Conservation (phyloP, 306 rosid species). For the Quercus alba region DNA sequence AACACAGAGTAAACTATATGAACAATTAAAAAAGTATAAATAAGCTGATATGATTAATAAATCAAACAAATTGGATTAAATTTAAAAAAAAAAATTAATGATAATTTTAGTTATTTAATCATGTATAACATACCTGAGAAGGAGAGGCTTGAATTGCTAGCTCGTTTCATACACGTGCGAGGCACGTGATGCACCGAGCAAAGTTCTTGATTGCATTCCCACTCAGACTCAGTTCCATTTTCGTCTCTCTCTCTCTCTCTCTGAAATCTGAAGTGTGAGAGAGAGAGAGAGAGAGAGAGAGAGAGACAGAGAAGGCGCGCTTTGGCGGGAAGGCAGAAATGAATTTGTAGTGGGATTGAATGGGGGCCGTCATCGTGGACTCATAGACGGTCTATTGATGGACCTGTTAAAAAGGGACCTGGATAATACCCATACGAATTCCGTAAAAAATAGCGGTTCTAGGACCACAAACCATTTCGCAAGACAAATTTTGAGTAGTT, state of each 20-base stretch:
- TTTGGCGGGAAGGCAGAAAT: conserved; percentile 10
- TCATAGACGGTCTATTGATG: no score
- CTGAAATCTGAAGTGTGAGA: not conserved
- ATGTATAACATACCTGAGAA: conserved; percentile 38
- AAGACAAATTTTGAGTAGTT: fast-evolving
- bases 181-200: no score
- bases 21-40: no score
- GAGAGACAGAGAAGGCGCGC: no score
- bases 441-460: fast-evolving
- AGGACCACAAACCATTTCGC: no score
- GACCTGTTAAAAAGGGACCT: no score
- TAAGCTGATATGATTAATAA: not conserved
- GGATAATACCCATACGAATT: no score
- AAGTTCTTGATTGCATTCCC: conserved; percentile 77
- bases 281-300: not conserved
- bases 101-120: not conserved
- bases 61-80: not conserved
- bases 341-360: not conserved
- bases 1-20: not conserved
- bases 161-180: no score
- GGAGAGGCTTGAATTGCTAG: no score
- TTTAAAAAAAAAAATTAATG: not conserved
- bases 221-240: conserved; percentile 65
- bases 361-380: no score
- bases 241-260: not conserved